Evolutionary conservation across 495 filamentous ascomycete genomes (phyloP).

Genomic region (Neurospora sp.): DNA sequence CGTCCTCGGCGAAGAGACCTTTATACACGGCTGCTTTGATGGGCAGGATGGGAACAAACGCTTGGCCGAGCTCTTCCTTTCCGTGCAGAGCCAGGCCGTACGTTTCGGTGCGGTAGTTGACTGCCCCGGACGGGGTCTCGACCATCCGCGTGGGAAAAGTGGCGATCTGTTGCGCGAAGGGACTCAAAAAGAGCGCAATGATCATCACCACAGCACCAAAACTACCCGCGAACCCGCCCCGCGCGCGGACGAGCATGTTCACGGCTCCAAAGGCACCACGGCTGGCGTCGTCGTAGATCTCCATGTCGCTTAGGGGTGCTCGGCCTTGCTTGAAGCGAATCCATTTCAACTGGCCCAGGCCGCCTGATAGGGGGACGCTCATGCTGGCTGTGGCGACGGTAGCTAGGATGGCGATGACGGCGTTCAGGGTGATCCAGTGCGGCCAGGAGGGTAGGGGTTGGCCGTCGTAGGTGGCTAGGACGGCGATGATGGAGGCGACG

Average conservation of each 20-base stretch:
- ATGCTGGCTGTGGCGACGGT: conserved; percentile 17
- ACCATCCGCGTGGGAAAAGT: conserved; percentile 8
- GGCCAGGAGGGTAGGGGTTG: conserved; percentile 34
- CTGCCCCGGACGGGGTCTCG: conserved; percentile 3
- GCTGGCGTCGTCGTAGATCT: conserved; percentile 35
- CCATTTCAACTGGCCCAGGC: conserved; percentile 38
- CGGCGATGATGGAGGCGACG: conserved; percentile 25
- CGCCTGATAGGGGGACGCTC: conserved; percentile 29
- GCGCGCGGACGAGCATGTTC: conserved; percentile 18
- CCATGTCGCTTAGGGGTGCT: conserved; percentile 32
- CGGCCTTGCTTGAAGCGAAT: conserved; percentile 32
- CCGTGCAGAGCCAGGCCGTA: conserved; percentile 1
- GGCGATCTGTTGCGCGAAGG: conserved; percentile 18
- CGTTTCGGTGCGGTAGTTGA: background rate
- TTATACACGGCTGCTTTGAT: conserved; percentile 25
- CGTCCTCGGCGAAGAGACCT: conserved; percentile 22
- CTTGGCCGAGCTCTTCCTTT: conserved; percentile 1
- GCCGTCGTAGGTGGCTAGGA: conserved; percentile 30
- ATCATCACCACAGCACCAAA: conserved; percentile 32
- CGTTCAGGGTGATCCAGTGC: conserved; percentile 16
- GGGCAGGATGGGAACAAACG: conserved; percentile 21
- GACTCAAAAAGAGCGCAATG: conserved; percentile 23
- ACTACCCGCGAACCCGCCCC: conserved; percentile 24
- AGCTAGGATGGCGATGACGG: conserved; percentile 8
- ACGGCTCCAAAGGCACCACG: conserved; percentile 32